Conservation (phyloP, 2,329 filamentous ascomycete species). For the Monosporascus sp. region DNA sequence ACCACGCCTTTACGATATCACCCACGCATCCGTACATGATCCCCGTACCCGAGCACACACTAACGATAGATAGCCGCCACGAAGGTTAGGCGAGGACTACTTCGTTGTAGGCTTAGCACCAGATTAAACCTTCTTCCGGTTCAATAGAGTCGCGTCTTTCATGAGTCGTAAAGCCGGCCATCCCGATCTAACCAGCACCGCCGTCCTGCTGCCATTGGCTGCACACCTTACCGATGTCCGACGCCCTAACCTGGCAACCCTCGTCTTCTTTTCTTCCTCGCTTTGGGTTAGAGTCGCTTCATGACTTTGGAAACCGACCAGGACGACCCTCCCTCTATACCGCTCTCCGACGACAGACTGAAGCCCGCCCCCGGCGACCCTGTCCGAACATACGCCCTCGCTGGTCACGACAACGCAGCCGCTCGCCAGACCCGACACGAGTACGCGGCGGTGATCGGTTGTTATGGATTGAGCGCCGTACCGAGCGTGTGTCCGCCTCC, state of each 20-base stretch:
- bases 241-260: conserved; percentile 13
- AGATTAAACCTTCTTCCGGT: background rate
- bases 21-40: no score
- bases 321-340: conserved; percentile 18
- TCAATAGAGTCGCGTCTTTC: background rate
- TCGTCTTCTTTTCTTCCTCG: conserved; percentile 16
- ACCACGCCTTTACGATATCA: no score
- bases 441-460: conserved; percentile 21
- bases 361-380: conserved; percentile 15
- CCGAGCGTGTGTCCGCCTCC: conserved; percentile 13
- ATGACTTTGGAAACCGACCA: conserved; percentile 25
- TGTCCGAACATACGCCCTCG: conserved; percentile 13
- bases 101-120: background rate
- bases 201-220: conserved; percentile 8
- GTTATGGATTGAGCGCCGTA: conserved; percentile 25
- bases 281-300: conserved; percentile 17
- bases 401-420: conserved; percentile 17
- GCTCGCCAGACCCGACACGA: conserved; percentile 17
- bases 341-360: conserved; percentile 16
- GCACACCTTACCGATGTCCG: conserved; percentile 23
- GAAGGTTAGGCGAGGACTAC: background rate
- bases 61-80: background rate
- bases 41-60: no score
- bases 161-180: conserved; percentile 5
- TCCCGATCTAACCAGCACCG: conserved; percentile 5